Conservation (phyloP, 345 rosid genomes). For the Arabis alpina region DNA sequence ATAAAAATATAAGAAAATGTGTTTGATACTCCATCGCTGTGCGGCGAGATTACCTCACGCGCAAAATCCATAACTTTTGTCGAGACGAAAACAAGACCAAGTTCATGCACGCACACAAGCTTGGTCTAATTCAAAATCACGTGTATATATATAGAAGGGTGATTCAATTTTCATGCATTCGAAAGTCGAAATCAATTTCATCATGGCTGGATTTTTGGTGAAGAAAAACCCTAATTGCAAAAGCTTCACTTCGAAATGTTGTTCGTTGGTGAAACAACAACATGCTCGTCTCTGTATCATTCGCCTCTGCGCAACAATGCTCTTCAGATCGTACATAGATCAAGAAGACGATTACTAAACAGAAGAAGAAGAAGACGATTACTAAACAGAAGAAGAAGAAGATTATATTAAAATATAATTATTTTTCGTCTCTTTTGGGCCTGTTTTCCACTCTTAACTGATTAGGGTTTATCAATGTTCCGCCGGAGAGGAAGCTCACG, state of each 20-base stretch:
- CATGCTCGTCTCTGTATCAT: constrained; percentile 65
- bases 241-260: constrained; percentile 62
- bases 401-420: neutral
- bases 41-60: constrained; percentile 39
- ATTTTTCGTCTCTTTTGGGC: constrained; percentile 11
- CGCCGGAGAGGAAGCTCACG: constrained; percentile 25
- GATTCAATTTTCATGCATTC: neutral
- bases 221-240: constrained; percentile 21
- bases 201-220: constrained; percentile 47
- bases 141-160: neutral
- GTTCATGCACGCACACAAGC: constrained; percentile 25
- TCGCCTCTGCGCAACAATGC: constrained; percentile 76
- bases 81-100: constrained; percentile 33
- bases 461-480: constrained; percentile 8
- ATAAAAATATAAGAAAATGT: neutral
- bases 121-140: neutral
- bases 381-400: neutral
- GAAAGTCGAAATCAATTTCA: neutral
- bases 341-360: constrained; percentile 52
- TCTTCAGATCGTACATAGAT: constrained; percentile 62
- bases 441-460: neutral
- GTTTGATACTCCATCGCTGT: constrained; percentile 26
- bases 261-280: constrained; percentile 61
- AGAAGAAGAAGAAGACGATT: constrained; percentile 19
- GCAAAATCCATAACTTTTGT: constrained; percentile 29